Base-by-base conservation (phyloP, 495 filamentous ascomycete species). In the Aspergillus asperescens region DNA sequence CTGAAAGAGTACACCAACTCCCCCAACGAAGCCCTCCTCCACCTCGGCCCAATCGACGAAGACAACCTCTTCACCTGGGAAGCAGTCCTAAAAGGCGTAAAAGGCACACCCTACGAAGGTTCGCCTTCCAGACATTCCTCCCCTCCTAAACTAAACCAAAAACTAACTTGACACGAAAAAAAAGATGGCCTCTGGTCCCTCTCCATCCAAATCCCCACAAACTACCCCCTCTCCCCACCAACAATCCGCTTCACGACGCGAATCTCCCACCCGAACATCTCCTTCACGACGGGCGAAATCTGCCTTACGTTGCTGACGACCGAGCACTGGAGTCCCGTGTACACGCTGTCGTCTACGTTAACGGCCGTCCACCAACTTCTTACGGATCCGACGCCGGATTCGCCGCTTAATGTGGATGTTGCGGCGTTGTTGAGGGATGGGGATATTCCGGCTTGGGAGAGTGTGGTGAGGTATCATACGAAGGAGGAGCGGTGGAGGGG, bases 361-460 rank as follows among this genome's bases (percentile, higher is more conserved):
- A 84, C 86, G 57, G 81, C 83, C 18, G 79, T 97, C 29, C 81
- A 90, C 45, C 78, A 88, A 74, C 70, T 98, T 59, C 73, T 95
- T 48, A 82, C 76, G 35, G 81, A 83, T 54, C 89, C 92, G 10
- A 84, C 82, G 49, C 77, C 85, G 31, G 89, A 96, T 56, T 87
- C 81, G 57, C 93, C 93, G 55, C 71, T 97, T 44, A 95, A 95
- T 71, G 79, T 96, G 8, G 93, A 98, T 68, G 79, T 94, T 3
- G 92, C 90, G 45, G 78, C 80, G 53, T 67, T 98, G 57, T 47
- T 94, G 50, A 75, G 90, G 56, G 74, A 76, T 43, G 89, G 88
- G 13, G 93, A 98, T 73, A 54, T 65, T 5, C 73, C 90, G 3
- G 93, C 80, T 0, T 90, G 87, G 61, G 81, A 94, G 66, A 77